A percentile compares a stretch with the other conserved stretches of the same genome.
phyloP scores from a whole-genome alignment of 2,329 filamentous ascomycete genomes.

The Hymenoscyphus occultus region DNA sequence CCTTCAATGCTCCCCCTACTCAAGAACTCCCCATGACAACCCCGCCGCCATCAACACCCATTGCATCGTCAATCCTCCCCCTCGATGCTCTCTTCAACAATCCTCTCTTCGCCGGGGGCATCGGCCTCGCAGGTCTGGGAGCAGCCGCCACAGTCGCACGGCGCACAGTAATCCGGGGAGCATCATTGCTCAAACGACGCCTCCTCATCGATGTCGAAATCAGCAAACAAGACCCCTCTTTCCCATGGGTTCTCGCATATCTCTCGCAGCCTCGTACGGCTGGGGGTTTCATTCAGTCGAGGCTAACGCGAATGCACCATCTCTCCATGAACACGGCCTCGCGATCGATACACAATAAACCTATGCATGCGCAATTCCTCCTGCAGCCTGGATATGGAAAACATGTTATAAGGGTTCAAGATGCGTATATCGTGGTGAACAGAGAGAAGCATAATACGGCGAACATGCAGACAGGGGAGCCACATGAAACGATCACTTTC shows the following conservation, averaged over 20 bases:
- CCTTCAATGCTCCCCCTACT: neutral
- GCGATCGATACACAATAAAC: constrained; percentile 62
- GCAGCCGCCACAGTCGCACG: constrained; percentile 78
- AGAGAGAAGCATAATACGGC: constrained; percentile 82
- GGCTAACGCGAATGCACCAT: constrained; percentile 58
- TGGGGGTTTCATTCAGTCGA: constrained; percentile 44
- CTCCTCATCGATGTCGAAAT: constrained; percentile 96
- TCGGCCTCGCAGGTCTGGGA: constrained; percentile 87
- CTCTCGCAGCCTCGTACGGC: constrained; percentile 76
- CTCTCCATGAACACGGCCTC: constrained; percentile 56
- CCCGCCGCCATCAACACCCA: constrained; percentile 16
- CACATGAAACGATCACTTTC: constrained; percentile 90
- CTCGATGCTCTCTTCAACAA: constrained; percentile 61
- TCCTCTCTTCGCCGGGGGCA: constrained; percentile 67
- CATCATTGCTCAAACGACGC: constrained; percentile 73
- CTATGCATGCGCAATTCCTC: constrained; percentile 75
- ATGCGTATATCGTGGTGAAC: constrained; percentile 83
- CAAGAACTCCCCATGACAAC: constrained; percentile 17
- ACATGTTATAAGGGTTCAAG: constrained; percentile 82
- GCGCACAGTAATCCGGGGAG: constrained; percentile 68
- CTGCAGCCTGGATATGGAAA: constrained; percentile 88
- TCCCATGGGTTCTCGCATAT: constrained; percentile 93
- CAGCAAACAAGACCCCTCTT: constrained; percentile 87
- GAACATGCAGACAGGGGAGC: constrained; percentile 77
- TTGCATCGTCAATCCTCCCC: constrained; percentile 38